These are phyloP conservation scores for Coniophora puteana DNA, from an alignment of 1,284 basidiomycete genomes.

Conservation along the genomic window DNA sequence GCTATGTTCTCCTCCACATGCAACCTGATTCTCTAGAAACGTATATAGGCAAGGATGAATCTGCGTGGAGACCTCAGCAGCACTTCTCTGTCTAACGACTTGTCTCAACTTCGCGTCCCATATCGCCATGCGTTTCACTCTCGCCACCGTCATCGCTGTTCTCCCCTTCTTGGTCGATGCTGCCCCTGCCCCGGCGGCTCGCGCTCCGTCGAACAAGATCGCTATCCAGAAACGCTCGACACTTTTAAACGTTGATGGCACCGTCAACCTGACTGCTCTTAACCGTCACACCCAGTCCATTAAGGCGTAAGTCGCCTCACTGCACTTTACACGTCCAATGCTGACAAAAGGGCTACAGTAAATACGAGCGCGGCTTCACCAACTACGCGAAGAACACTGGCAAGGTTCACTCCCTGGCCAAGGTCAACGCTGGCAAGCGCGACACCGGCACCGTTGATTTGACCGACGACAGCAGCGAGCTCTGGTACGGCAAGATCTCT, in stretches of 20 bases:
- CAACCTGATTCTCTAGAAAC: too few species aligned
- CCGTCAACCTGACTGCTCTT: neutral
- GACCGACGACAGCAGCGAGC: neutral
- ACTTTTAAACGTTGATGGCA: slow-evolving; percentile 1
- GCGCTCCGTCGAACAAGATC: neutral
- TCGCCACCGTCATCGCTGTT: slow-evolving; percentile 1
- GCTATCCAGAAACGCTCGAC: neutral
- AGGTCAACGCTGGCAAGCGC: neutral
- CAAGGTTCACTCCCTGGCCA: slow-evolving; percentile 16
- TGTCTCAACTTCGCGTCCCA: too few species aligned
- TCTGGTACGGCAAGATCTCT: slow-evolving; percentile 18
- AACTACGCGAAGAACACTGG: neutral
- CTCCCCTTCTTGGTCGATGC: slow-evolving; percentile 9
- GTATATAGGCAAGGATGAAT: too few species aligned
- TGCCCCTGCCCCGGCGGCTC: neutral
- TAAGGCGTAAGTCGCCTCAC: neutral
- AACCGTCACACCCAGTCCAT: neutral
- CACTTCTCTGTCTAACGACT: too few species aligned
- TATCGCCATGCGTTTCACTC: slow-evolving; percentile 10
- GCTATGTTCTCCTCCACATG: too few species aligned
- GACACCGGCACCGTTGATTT: neutral
- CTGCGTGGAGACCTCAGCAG: too few species aligned
- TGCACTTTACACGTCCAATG: neutral
- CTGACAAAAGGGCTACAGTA: neutral
- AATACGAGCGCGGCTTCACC: neutral